Conservation (phyloP, 2,329 filamentous ascomycete genomes). For the Clarireedia homoeocarpa region DNA sequence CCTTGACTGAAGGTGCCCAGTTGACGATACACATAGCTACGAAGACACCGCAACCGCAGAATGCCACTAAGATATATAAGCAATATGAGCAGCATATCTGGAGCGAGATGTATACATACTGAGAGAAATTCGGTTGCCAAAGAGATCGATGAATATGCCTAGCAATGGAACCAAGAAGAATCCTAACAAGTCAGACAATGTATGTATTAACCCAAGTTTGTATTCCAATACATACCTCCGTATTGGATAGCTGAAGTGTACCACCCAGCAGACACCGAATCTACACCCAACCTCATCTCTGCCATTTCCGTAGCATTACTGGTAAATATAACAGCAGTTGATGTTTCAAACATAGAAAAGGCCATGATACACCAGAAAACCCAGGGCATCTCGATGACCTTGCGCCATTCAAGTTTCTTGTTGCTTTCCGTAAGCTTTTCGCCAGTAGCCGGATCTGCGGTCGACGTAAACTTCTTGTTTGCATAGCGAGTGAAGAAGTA, state of each 20-base stretch:
- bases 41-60: slow-evolving; percentile 44
- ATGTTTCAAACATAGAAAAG: slow-evolving; percentile 53
- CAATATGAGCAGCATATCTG: background rate
- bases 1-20: slow-evolving; percentile 40
- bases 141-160: slow-evolving; percentile 37
- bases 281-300: slow-evolving; percentile 49
- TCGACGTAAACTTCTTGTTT: background rate
- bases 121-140: slow-evolving; percentile 44
- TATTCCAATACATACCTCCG: slow-evolving; percentile 28
- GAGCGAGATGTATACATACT: slow-evolving; percentile 24
- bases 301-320: slow-evolving; percentile 55
- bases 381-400: slow-evolving; percentile 52
- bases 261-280: slow-evolving; percentile 49
- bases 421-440: slow-evolving; percentile 53
- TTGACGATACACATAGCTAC: slow-evolving; percentile 46
- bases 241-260: slow-evolving; percentile 51
- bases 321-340: slow-evolving; percentile 44
- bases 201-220: background rate
- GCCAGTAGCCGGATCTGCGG: slow-evolving; percentile 45
- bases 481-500: slow-evolving; percentile 46
- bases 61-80: slow-evolving; percentile 22
- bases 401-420: slow-evolving; percentile 46
- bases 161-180: slow-evolving; percentile 52
- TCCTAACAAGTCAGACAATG: slow-evolving; percentile 19
- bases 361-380: slow-evolving; percentile 47